These are phyloP conservation scores for Penicillium mononematosum DNA, from an alignment of 495 filamentous ascomycete genomes.

Conservation along the genomic window DNA sequence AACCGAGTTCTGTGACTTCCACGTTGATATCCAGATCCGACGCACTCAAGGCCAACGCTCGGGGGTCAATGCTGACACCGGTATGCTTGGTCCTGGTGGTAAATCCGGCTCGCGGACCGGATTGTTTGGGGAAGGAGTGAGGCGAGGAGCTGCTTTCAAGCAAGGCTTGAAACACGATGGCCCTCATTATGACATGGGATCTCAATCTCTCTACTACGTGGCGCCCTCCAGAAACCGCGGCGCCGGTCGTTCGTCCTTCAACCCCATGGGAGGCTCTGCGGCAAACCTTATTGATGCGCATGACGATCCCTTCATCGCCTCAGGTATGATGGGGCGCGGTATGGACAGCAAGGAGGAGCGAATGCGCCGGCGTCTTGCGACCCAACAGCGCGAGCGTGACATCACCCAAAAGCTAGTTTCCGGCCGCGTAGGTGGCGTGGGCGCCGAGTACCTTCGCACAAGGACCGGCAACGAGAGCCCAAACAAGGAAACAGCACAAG, in stretches of 20 bases:
- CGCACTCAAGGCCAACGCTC: conserved; percentile 69
- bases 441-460: conserved; percentile 74
- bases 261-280: conserved; percentile 47
- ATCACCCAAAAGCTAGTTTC: conserved; percentile 67
- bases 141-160: conserved; percentile 29
- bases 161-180: conserved; percentile 46
- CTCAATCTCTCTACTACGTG: conserved; percentile 60
- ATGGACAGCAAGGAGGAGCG: conserved; percentile 61
- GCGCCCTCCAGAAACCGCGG: conserved; percentile 38
- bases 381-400: conserved; percentile 76
- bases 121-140: conserved; percentile 43
- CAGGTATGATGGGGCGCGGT: conserved; percentile 46
- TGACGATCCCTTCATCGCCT: conserved; percentile 54
- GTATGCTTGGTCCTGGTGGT: conserved; percentile 49
- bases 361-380: conserved; percentile 64
- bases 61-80: conserved; percentile 68
- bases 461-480: conserved; percentile 28
- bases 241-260: conserved; percentile 23
- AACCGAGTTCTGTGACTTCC: conserved; percentile 91
- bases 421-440: conserved; percentile 62
- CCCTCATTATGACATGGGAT: conserved; percentile 57
- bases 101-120: conserved; percentile 44
- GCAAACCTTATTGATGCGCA: conserved; percentile 68
- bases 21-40: conserved; percentile 75
- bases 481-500: conserved; percentile 11